Percentiles rank a stretch among this genome's conserved stretches.
Evolutionary conservation across 1,284 basidiomycete species (phyloP).

Genomic region (Meira miltonrushii): DNA sequence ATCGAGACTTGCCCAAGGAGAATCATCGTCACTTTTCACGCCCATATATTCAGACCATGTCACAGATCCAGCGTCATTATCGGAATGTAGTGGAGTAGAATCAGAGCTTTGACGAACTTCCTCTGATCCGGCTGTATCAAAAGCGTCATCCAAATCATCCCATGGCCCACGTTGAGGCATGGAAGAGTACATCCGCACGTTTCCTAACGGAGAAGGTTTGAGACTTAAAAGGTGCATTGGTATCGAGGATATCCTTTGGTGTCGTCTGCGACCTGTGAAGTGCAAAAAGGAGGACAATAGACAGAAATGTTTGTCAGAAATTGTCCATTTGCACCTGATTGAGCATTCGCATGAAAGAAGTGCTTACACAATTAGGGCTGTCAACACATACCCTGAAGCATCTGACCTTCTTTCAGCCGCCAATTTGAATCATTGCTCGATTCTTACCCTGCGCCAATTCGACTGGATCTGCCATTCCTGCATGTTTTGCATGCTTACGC

Average conservation of each 20-base stretch:
- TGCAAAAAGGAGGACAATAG: too few species aligned
- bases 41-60: conserved; percentile 39
- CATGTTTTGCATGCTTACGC: conserved; percentile 76
- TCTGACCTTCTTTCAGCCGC: conserved; percentile 51
- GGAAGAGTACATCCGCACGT: too few species aligned
- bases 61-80: not conserved
- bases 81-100: not conserved
- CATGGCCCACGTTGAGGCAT: conserved; percentile 21
- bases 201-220: too few species aligned
- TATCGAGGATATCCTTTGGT: too few species aligned
- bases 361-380: too few species aligned
- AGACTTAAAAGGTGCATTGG: too few species aligned
- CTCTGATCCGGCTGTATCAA: conserved; percentile 11
- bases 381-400: too few species aligned
- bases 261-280: too few species aligned
- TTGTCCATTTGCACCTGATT: too few species aligned
- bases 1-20: conserved; percentile 37
- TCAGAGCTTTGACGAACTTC: not conserved
- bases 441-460: conserved; percentile 35
- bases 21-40: conserved; percentile 20
- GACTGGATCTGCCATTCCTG: conserved; percentile 47
- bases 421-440: conserved; percentile 76
- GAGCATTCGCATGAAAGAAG: too few species aligned
- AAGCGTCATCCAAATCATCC: conserved; percentile 31
- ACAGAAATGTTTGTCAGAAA: too few species aligned